phyloP scores from a whole-genome alignment of 345 rosid genomes.

The Dipteronia dyeriana region DNA sequence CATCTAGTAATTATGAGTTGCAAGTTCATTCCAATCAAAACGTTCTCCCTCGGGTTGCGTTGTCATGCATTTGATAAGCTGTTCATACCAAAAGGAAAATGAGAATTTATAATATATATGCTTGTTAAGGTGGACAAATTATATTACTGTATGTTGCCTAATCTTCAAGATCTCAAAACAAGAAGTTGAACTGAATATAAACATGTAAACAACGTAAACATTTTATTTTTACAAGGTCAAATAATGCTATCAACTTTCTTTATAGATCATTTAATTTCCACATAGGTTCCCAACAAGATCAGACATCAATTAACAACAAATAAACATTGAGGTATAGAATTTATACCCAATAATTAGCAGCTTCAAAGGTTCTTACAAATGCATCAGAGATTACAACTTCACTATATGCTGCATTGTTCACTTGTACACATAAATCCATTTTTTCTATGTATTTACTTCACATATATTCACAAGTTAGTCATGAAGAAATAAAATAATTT shows the following conservation, averaged over 20 bases:
- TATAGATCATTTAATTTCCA: not conserved
- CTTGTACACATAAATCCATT: conserved; percentile 16
- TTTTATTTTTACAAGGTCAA: not conserved
- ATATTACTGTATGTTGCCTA: not conserved
- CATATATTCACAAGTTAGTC: not conserved
- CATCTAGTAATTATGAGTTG: conserved; percentile 19
- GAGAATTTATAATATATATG: too few relatives aligned
- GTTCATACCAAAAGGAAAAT: not conserved
- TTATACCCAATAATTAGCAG: conserved; percentile 18
- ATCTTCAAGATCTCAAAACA: not conserved
- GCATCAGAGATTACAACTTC: conserved; percentile 22
- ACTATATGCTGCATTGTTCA: conserved; percentile 34
- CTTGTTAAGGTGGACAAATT: too few relatives aligned
- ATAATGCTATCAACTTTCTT: not conserved
- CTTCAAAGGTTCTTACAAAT: conserved; percentile 15
- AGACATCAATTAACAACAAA: not conserved
- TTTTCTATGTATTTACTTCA: not conserved
- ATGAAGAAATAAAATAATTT: not conserved
- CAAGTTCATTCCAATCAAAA: conserved; percentile 17
- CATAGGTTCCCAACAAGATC: not conserved
- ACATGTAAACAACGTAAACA: not conserved
- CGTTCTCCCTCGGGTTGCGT: conserved; percentile 15
- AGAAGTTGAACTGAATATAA: not conserved
- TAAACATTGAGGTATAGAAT: not conserved
- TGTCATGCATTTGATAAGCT: not conserved